Evolutionary conservation across 768 basidiomycete species (phyloP), one percentile per base, ranked within the genome.

Genomic region (Clathrus columnatus): DNA sequence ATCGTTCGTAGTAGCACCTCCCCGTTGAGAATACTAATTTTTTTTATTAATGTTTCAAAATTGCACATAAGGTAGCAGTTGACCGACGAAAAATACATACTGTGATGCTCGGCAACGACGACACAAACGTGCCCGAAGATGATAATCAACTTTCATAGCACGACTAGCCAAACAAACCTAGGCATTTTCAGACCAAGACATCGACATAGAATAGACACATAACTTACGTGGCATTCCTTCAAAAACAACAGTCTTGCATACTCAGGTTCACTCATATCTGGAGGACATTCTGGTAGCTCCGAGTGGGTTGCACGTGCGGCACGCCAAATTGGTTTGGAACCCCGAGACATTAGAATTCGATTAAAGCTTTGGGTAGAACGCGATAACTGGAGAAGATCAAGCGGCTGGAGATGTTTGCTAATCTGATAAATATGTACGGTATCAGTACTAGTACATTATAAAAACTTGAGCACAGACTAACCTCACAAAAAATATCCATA

Each of bases 381-480:
- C 0, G 72, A 68, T 6, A 77, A 64, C 52, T 66, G 62, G n/a
- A 79, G 63, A 8, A 78, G 61, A 57, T 78, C 74, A 14, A 62
- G 26, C n/a, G 75, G 74, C 26, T 68, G 57, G 7, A 77, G 63
- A 30, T 70, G 62, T 8, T 64, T 60, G 55, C 74, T 70, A 20
- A 75, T 72, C 67, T 78, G 67, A 8, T 65, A 60, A n/a, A 70
- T 61, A 71, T 60, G 44, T 72, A 32, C 30, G 30, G 11, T 10
- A 29, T 7, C 16, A 44, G 21, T 26, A 29, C 29, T 16, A 48
- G 23, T 10, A 17, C 46, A 14, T 23, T 43, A 26, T 21, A 54
- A 18, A 23, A 28, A n/a, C 7, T 43, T 21, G 14, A 30, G 42
- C 5, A 2, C 8, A 21, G 18, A 32, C 48, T n/a, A 28, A 67